Conservation (phyloP, 306 rosid species). For the Corylus heterophylla region DNA sequence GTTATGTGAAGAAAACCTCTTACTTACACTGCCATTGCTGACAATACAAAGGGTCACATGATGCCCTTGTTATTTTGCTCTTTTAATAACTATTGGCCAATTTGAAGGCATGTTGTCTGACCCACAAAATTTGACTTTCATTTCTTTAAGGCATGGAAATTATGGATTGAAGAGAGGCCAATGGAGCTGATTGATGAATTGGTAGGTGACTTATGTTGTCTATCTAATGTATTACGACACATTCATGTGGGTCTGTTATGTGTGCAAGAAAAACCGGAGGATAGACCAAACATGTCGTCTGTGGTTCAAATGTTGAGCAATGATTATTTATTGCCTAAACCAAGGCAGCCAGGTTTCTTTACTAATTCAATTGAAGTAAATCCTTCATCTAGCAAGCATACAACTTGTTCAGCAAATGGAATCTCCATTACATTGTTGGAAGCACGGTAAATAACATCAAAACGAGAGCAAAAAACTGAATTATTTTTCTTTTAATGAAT, state of each 20-base stretch:
- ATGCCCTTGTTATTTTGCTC: background rate
- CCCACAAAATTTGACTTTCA: background rate
- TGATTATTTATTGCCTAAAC: slow-evolving; percentile 40
- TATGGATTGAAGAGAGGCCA: slow-evolving; percentile 28
- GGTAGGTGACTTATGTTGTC: slow-evolving; percentile 1
- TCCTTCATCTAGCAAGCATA: slow-evolving; percentile 12
- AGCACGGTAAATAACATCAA: slow-evolving; percentile 21
- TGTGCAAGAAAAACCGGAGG: slow-evolving; percentile 46
- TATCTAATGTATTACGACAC: slow-evolving; percentile 37
- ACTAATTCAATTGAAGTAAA: slow-evolving; percentile 9
- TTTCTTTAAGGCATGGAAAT: slow-evolving; percentile 31
- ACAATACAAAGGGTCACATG: background rate
- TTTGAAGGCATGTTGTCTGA: background rate
- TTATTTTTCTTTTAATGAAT: too few species aligned
- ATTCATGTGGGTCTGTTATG: slow-evolving; percentile 59
- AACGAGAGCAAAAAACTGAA: too few species aligned
- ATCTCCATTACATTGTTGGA: slow-evolving; percentile 27
- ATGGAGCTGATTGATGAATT: slow-evolving; percentile 23
- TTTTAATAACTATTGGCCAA: background rate
- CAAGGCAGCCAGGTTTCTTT: slow-evolving; percentile 52
- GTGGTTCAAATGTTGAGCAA: slow-evolving; percentile 50
- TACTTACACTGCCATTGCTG: background rate
- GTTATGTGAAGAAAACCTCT: too few species aligned
- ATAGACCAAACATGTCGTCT: slow-evolving; percentile 58
- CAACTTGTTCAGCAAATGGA: slow-evolving; percentile 29